These are phyloP conservation scores for Lachnum nothofagi DNA, from an alignment of 2,329 filamentous ascomycete genomes.

Conservation along the genomic window DNA sequence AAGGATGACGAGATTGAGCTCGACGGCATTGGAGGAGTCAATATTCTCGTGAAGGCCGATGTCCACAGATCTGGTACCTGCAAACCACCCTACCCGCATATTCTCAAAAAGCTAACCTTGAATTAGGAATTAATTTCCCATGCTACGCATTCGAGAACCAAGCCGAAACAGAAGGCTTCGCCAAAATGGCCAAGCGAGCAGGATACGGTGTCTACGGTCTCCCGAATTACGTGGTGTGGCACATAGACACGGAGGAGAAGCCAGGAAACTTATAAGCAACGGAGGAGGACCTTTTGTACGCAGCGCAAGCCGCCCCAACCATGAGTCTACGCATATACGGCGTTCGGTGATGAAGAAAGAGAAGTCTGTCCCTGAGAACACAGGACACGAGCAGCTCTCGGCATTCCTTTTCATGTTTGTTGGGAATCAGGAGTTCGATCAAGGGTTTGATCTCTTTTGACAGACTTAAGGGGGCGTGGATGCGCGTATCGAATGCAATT, in stretches of 20 bases:
- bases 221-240: conserved; percentile 98
- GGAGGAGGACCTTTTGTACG: conserved; percentile 18
- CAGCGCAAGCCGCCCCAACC: conserved; percentile 19
- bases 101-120: conserved; percentile 24
- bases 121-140: conserved; percentile 88
- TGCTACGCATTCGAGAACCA: conserved; percentile 97
- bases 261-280: conserved; percentile 57
- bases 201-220: conserved; percentile 89
- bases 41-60: conserved; percentile 95
- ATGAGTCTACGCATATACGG: conserved; percentile 32
- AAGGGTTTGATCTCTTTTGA: conserved; percentile 9
- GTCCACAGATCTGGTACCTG: conserved; percentile 81
- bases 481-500: conserved; percentile 11
- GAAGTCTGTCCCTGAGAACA: conserved; percentile 19
- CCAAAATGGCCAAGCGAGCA: conserved; percentile 95
- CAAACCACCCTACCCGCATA: background rate
- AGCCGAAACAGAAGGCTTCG: conserved; percentile 96
- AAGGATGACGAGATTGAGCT: conserved; percentile 89
- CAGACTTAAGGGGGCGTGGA: conserved; percentile 10
- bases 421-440: conserved; percentile 18
- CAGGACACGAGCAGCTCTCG: conserved; percentile 12
- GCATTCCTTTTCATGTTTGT: conserved; percentile 11
- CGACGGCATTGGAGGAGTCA: conserved; percentile 94
- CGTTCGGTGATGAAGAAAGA: conserved; percentile 25
- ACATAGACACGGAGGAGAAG: conserved; percentile 95